Evolutionary conservation across 148 eudicot genomes (phyloP).

Genomic region (Fallopia convolvulus): DNA sequence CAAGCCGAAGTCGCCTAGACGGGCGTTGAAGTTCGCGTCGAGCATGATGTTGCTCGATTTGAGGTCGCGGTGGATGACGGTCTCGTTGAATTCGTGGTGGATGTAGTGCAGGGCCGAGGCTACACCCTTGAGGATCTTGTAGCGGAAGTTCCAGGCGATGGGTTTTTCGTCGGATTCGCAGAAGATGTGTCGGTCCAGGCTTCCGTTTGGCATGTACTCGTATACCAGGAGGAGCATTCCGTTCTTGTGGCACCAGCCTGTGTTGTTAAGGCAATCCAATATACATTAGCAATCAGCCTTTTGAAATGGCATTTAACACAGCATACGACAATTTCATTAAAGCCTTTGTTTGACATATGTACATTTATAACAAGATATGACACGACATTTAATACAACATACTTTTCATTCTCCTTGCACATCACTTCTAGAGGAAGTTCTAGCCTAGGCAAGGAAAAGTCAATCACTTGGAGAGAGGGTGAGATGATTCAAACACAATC

Average conservation of each 20-base stretch:
- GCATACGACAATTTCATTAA: neutral
- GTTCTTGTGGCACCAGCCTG: conserved; percentile 91
- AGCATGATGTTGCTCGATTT: conserved; percentile 91
- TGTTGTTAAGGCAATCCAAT: neutral
- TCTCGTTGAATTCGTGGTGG: conserved; percentile 62
- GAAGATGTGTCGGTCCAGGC: conserved; percentile 67
- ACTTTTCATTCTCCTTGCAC: neutral
- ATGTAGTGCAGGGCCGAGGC: conserved; percentile 54
- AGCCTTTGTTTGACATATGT: neutral
- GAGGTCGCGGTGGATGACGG: conserved; percentile 78
- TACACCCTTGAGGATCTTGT: conserved; percentile 37
- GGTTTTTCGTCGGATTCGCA: conserved; percentile 14
- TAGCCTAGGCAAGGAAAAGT: conserved; percentile 2
- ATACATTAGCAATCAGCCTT: neutral
- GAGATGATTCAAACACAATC: neutral
- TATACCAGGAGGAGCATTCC: conserved; percentile 64
- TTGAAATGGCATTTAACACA: neutral
- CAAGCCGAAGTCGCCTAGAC: conserved; percentile 79
- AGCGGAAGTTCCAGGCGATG: conserved; percentile 38
- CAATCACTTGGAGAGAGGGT: neutral
- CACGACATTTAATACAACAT: neutral
- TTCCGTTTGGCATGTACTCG: conserved; percentile 85
- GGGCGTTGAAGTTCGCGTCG: conserved; percentile 67
- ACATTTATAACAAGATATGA: neutral
- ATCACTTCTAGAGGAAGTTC: neutral